phyloP scores from a whole-genome alignment of 2,329 filamentous ascomycete genomes.

The Alternaria atra region DNA sequence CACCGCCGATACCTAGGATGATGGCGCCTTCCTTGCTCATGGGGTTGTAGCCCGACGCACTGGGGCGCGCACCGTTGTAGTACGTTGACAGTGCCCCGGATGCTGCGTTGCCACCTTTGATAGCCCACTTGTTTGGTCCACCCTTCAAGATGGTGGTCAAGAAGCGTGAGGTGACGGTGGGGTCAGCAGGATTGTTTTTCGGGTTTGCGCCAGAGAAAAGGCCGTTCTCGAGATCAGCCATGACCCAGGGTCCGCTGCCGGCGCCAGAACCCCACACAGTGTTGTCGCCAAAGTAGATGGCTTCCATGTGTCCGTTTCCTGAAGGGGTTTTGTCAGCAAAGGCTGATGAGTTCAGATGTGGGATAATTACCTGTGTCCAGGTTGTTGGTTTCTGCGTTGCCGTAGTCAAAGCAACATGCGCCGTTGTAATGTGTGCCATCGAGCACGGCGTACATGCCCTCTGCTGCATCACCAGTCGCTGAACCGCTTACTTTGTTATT shows the following conservation, averaged over 20 bases:
- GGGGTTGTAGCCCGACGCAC: slow-evolving; percentile 62
- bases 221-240: slow-evolving; percentile 74
- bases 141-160: slow-evolving; percentile 68
- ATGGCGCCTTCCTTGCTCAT: slow-evolving; percentile 73
- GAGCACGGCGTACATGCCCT: slow-evolving; percentile 69
- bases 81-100: slow-evolving; percentile 66
- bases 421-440: slow-evolving; percentile 69
- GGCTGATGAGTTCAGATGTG: fast-evolving
- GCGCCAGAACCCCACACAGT: slow-evolving; percentile 65
- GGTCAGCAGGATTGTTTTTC: slow-evolving; percentile 61
- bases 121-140: slow-evolving; percentile 64
- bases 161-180: slow-evolving; percentile 65
- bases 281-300: slow-evolving; percentile 69
- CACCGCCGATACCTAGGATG: slow-evolving; percentile 75
- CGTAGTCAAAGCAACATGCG: slow-evolving; percentile 61
- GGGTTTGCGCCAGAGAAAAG: slow-evolving; percentile 66
- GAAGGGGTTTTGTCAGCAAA: not conserved
- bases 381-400: slow-evolving; percentile 54
- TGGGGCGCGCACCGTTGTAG: slow-evolving; percentile 66
- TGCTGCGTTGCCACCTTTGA: slow-evolving; percentile 66
- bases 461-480: slow-evolving; percentile 63
- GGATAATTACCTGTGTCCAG: slow-evolving; percentile 52
- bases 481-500: slow-evolving; percentile 64
- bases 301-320: slow-evolving; percentile 72
- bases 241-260: slow-evolving; percentile 71